Conservation (phyloP, 2,329 filamentous ascomycete species). For the Talaromyces sp. region DNA sequence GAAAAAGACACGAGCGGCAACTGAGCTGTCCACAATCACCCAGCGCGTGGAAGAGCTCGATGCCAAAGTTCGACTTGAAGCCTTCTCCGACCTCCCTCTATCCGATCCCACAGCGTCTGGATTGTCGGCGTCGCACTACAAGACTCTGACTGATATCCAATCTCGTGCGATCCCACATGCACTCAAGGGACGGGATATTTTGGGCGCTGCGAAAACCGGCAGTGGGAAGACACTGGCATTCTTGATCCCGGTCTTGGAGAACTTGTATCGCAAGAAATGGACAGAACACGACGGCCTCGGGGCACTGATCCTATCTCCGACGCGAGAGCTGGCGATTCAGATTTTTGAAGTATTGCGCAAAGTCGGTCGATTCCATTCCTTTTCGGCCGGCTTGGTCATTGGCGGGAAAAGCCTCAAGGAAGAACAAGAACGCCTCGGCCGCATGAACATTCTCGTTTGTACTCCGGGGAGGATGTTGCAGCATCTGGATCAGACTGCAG, state of each 20-base stretch:
- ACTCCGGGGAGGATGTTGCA: conserved; percentile 94
- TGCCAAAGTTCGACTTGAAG: conserved; percentile 49
- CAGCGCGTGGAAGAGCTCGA: conserved; percentile 42
- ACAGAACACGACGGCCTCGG: conserved; percentile 87
- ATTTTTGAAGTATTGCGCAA: conserved; percentile 93
- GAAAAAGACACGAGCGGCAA: conserved; percentile 44
- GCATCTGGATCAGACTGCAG: conserved; percentile 88
- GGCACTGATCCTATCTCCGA: conserved; percentile 88
- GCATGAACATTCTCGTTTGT: conserved; percentile 97
- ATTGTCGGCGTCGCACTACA: conserved; percentile 81
- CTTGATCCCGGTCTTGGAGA: conserved; percentile 84
- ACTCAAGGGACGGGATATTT: conserved; percentile 78
- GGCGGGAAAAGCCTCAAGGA: conserved; percentile 88
- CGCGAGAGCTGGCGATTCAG: conserved; percentile 89
- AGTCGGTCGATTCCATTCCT: conserved; percentile 80
- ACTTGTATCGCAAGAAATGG: conserved; percentile 83
- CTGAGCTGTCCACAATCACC: conserved; percentile 37
- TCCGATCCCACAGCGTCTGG: conserved; percentile 75
- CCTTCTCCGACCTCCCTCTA: conserved; percentile 80
- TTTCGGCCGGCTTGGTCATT: conserved; percentile 89
- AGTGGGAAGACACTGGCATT: conserved; percentile 95
- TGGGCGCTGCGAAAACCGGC: conserved; percentile 92
- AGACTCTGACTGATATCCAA: conserved; percentile 87
- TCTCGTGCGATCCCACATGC: conserved; percentile 81
- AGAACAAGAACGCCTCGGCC: conserved; percentile 73